Percentiles rank a stretch among this genome's conserved stretches.
phyloP scores from a whole-genome alignment of 768 basidiomycete species.

The Termitomyces sp. region DNA sequence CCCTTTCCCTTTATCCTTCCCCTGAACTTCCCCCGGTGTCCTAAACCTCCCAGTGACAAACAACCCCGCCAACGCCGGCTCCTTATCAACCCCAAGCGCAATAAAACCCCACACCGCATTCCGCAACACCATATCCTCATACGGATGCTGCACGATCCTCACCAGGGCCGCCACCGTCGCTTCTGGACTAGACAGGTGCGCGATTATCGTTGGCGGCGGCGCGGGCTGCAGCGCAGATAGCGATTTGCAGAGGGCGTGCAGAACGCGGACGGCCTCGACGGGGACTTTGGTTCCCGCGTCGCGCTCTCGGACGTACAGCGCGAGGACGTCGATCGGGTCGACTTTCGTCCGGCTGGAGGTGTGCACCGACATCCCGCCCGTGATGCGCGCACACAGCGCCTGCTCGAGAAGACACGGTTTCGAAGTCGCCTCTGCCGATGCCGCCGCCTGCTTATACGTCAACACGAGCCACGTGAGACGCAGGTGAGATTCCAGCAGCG shows the following conservation, averaged over 20 bases:
- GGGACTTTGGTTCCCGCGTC: constrained; percentile 59
- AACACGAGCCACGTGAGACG: constrained; percentile 60
- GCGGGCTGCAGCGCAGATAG: constrained; percentile 58
- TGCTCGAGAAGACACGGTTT: constrained; percentile 73
- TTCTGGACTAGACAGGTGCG: constrained; percentile 77
- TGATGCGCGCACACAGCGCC: constrained; percentile 60
- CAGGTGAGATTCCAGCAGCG: constrained; percentile 66
- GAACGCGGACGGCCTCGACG: constrained; percentile 59
- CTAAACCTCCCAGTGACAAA: constrained; percentile 75
- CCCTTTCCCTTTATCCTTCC: constrained; percentile 32
- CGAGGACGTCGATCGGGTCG: constrained; percentile 75
- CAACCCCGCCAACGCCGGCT: constrained; percentile 79
- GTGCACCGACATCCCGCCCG: constrained; percentile 42
- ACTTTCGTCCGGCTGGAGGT: constrained; percentile 46
- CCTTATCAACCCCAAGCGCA: constrained; percentile 74
- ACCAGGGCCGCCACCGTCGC: constrained; percentile 64
- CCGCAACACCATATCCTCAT: constrained; percentile 69
- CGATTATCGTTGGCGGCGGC: constrained; percentile 68
- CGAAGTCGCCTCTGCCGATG: constrained; percentile 31
- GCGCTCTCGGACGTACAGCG: constrained; percentile 63
- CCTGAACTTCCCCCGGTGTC: constrained; percentile 30
- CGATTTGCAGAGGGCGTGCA: constrained; percentile 66
- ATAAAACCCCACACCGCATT: constrained; percentile 85
- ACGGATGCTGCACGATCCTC: constrained; percentile 73
- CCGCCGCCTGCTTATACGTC: constrained; percentile 54